These are phyloP conservation scores for Cicer cuneatum DNA, from an alignment of 306 rosid genomes.

Conservation along the genomic window DNA sequence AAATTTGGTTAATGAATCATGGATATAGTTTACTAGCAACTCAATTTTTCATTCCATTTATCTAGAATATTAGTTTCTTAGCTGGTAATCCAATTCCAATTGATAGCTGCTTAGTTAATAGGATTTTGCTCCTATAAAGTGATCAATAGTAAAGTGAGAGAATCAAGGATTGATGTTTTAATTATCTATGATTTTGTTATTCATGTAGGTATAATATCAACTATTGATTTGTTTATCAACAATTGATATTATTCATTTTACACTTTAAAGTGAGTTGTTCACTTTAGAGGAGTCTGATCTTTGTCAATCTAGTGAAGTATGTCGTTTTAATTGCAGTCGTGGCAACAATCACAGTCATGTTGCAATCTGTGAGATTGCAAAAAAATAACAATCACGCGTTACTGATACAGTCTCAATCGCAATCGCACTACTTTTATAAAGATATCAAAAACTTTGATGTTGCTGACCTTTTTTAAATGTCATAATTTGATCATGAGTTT, in stretches of 20 bases:
- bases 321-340: background rate
- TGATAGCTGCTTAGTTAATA: background rate
- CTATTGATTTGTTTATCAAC: too few relatives aligned
- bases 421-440: background rate
- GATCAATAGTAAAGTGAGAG: too few relatives aligned
- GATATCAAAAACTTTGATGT: background rate
- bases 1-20: slow-evolving; percentile 28
- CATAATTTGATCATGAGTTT: background rate
- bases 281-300: too few relatives aligned
- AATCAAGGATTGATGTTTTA: too few relatives aligned
- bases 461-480: background rate
- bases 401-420: background rate
- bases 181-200: too few relatives aligned
- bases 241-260: too few relatives aligned
- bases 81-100: background rate
- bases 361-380: background rate
- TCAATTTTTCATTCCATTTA: slow-evolving; percentile 26
- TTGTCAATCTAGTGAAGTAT: background rate
- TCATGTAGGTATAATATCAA: too few relatives aligned
- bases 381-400: background rate
- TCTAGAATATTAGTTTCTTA: slow-evolving; percentile 1
- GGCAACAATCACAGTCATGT: background rate
- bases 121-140: too few relatives aligned
- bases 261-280: too few relatives aligned
- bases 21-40: background rate